Percentiles rank a stretch among this genome's conserved stretches.
Evolutionary conservation across 2,329 filamentous ascomycete genomes (phyloP).

Genomic region (Rutstroemia sp.): DNA sequence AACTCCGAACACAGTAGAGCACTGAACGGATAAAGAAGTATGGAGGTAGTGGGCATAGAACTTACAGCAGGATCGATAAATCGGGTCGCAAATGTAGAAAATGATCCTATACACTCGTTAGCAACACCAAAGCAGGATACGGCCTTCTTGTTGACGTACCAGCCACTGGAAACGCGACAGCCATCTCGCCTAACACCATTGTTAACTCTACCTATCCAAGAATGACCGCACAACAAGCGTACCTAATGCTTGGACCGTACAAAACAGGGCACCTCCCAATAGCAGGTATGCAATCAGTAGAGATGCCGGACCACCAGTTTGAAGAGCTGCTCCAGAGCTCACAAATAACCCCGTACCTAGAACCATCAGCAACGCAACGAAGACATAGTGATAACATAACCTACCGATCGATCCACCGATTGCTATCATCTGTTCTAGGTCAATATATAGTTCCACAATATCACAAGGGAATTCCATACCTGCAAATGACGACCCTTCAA

Average conservation of each 20-base stretch:
- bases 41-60: not conserved
- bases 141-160: slow-evolving; percentile 36
- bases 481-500: slow-evolving; percentile 72
- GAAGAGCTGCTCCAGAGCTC: slow-evolving; percentile 65
- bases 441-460: not conserved
- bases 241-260: slow-evolving; percentile 74
- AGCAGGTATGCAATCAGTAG: slow-evolving; percentile 71
- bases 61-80: slow-evolving; percentile 75
- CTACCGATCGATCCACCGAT: slow-evolving; percentile 84
- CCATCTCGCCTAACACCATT: slow-evolving; percentile 62
- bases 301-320: slow-evolving; percentile 68
- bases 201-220: not conserved
- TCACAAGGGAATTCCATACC: not conserved
- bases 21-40: too few species aligned
- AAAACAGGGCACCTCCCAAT: slow-evolving; percentile 81
- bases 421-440: slow-evolving; percentile 75
- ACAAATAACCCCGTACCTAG: slow-evolving; percentile 79
- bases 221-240: not conserved
- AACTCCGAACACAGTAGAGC: too few species aligned
- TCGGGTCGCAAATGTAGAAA: slow-evolving; percentile 83
- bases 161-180: slow-evolving; percentile 88
- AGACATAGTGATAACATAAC: slow-evolving; percentile 23
- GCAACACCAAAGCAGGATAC: not conserved
- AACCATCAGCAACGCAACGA: not conserved
- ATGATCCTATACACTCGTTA: slow-evolving; percentile 43